A percentile compares a stretch with the other conserved stretches of the same genome.
These are phyloP conservation scores for Salix caprea DNA, from an alignment of 345 rosid species.

Conservation along the genomic window DNA sequence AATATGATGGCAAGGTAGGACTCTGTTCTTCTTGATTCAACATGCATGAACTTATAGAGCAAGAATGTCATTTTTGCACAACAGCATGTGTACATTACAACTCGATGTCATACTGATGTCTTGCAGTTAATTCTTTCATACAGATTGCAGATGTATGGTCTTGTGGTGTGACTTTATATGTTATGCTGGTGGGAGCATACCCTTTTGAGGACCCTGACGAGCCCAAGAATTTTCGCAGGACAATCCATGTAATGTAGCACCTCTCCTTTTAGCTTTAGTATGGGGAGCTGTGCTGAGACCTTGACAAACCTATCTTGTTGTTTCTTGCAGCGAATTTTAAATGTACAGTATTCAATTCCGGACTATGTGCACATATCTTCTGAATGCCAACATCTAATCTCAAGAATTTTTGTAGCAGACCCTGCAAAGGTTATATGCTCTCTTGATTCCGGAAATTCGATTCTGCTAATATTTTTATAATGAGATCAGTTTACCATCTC, in stretches of 20 bases:
- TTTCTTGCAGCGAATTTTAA: constrained; percentile 74
- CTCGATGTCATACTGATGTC: neutral
- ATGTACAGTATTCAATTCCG: constrained; percentile 93
- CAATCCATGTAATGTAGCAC: constrained; percentile 64
- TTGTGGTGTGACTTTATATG: constrained; percentile 93
- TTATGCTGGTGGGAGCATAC: constrained; percentile 97
- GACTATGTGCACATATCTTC: constrained; percentile 89
- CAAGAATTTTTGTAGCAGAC: constrained; percentile 93
- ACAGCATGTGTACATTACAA: neutral
- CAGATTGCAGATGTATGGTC: constrained; percentile 99
- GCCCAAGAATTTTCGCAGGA: constrained; percentile 88
- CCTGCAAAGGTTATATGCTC: constrained; percentile 62
- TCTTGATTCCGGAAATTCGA: neutral
- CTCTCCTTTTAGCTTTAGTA: neutral
- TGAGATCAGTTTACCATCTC: neutral
- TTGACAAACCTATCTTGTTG: constrained; percentile 7
- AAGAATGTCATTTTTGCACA: neutral
- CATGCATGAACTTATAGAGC: neutral
- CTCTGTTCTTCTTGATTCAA: constrained; percentile 2
- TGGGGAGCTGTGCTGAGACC: neutral
- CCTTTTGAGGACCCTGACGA: constrained; percentile 98
- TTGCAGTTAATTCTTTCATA: neutral
- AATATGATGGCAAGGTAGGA: constrained; percentile 95
- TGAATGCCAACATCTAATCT: constrained; percentile 84
- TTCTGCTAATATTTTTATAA: neutral